Base-by-base conservation (phyloP, 257 asterid species). In the Salvia splendens region DNA sequence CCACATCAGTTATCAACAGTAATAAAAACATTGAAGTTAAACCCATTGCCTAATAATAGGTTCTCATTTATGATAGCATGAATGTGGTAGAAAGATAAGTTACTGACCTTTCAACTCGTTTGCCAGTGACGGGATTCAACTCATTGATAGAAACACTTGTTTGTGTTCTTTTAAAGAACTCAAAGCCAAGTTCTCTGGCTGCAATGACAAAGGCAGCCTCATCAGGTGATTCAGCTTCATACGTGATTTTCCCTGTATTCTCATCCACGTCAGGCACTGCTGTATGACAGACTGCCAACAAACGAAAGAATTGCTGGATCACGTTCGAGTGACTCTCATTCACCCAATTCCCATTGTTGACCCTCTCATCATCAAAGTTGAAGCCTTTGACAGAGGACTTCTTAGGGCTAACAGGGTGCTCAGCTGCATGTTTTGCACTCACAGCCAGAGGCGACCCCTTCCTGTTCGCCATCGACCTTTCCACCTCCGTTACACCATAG, bases 171-270 rank as follows among this genome's bases (percentile, higher is more conserved):
- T 75, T 84, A 42, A 65, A 85, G 85, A 92, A 92, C 64, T 92
- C 96, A 56, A 92, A 92, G 8, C 98, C 98, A 20, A 92, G 71
- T 75, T 92, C 96, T 77, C 95, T 75, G 10, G 98, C 96, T 4
- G 98, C 98, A 76, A 92, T 83, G 53, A 92, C 96, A 58, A 92
- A 92, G 11, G 98, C 98, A 53, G 96, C 96, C 78, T 92, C 98
- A 67, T 92, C 98, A 6, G 98, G 98, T 33, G 98, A 92, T 72
- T 92, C 98, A 9, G 98, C 98, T 80, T 92, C 98, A 65, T 92
- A 92, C 0, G 82, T 83, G 16, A 87, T 84, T 63, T 73, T 87
- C 36, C 92, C 87, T 0, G 83, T 81, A 35, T 54, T 70, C 30
- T 86, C 96, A 68, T 92, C 90, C 9, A 87, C 81, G 41, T 92